Conservation (phyloP, 2,329 filamentous ascomycete genomes). For the Alternaria sp. region DNA sequence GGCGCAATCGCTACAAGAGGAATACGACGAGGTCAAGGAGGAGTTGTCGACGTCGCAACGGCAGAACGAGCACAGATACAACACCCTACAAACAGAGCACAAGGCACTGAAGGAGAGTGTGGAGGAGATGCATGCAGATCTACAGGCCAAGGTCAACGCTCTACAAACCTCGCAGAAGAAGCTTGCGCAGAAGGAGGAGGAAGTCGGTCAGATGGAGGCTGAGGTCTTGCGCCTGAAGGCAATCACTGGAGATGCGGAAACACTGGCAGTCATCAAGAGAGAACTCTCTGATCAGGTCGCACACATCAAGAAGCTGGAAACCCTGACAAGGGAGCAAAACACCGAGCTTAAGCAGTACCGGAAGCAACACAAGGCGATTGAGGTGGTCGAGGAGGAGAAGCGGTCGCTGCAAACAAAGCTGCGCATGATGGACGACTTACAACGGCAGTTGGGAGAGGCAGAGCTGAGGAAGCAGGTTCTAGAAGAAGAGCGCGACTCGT, state of each 20-base stretch:
- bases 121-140: conserved; percentile 67
- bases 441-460: conserved; percentile 78
- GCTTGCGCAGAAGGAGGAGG: conserved; percentile 70
- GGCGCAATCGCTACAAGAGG: conserved; percentile 76
- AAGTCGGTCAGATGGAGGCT: conserved; percentile 77
- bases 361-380: conserved; percentile 82
- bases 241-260: conserved; percentile 85
- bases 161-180: conserved; percentile 69
- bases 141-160: conserved; percentile 61
- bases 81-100: conserved; percentile 67
- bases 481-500: conserved; percentile 85
- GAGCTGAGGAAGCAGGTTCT: conserved; percentile 83
- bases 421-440: conserved; percentile 73
- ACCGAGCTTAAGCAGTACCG: conserved; percentile 81
- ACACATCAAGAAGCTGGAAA: conserved; percentile 87
- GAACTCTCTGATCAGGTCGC: conserved; percentile 90
- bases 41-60: conserved; percentile 73
- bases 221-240: conserved; percentile 85
- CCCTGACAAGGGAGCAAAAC: conserved; percentile 78
- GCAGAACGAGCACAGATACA: conserved; percentile 64
- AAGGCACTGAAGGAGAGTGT: conserved; percentile 63
- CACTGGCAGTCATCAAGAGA: conserved; percentile 80
- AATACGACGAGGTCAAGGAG: conserved; percentile 81
- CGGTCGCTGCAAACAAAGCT: conserved; percentile 78
- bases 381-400: conserved; percentile 96